Evolutionary conservation across 148 eudicot species (phyloP).

Genomic region (Silene uniflora): DNA sequence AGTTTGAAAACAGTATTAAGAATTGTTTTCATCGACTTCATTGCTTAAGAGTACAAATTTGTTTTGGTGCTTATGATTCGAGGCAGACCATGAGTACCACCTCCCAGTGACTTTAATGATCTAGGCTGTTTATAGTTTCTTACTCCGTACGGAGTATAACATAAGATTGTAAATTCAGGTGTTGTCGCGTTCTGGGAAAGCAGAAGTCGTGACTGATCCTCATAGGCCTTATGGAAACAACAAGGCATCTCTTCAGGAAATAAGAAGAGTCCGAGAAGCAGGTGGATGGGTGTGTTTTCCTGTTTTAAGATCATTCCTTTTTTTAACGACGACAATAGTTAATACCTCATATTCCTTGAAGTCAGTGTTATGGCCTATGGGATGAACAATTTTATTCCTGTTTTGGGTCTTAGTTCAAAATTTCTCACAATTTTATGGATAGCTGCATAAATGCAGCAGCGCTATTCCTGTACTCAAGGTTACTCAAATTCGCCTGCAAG

Average conservation of each 20-base stretch:
- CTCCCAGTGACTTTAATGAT: not conserved
- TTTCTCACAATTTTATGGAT: not conserved
- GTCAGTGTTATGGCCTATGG: not conserved
- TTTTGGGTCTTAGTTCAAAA: not conserved
- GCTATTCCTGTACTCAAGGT: too few relatives aligned
- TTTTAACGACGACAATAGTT: not conserved
- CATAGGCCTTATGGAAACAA: slow-evolving; percentile 94
- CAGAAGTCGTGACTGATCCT: slow-evolving; percentile 74
- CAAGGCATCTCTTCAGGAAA: slow-evolving; percentile 67
- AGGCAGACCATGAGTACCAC: not conserved
- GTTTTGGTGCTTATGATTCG: too few relatives aligned
- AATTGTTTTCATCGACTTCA: not conserved
- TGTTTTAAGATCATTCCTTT: slow-evolving; percentile 18
- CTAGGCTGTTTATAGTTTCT: not conserved
- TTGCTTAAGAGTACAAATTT: not conserved
- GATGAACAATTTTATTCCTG: not conserved
- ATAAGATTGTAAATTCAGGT: slow-evolving; percentile 41
- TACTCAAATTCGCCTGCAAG: too few relatives aligned
- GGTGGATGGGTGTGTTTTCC: slow-evolving; percentile 99
- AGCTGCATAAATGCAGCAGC: not conserved
- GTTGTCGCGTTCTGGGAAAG: slow-evolving; percentile 75
- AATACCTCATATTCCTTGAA: not conserved
- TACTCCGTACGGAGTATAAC: not conserved
- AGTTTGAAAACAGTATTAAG: not conserved
- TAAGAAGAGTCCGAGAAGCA: slow-evolving; percentile 82